Evolutionary conservation across 2,329 filamentous ascomycete species (phyloP), one percentile per base, ranked within the genome.

Genomic region (Aspergillus proliferans): DNA sequence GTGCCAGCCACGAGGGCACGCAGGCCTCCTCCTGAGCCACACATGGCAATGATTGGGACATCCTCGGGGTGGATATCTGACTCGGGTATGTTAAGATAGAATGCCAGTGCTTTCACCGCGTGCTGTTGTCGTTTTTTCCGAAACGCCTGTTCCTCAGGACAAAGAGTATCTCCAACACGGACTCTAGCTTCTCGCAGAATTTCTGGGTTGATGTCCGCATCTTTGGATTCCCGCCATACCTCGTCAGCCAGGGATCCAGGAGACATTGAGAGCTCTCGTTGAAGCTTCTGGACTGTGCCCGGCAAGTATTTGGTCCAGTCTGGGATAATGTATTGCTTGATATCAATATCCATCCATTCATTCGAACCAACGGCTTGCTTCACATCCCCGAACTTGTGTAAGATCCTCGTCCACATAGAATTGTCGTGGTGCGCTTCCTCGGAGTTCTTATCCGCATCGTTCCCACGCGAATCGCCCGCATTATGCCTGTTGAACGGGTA

Each of bases 21-120:
- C 43, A 98, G 71, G 0, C 93, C 93, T 49, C 93, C 93, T 8
- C 93, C 93, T 2, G 92, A 97, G 7, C 91, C 91, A 59, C 92
- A 95, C 74, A 97, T 85, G 36, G 92, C 92, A 64, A 98, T 96
- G 2, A 85, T 83, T 1, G 93, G 93, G 6, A 97, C 85, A 71
- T 98, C 93, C 43, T 95, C 89, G 0, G 89, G 88, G 61, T 97
- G 83, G n/a, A 98, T 83, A 2, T 92, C 86, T 12, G 81, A 76
- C 64, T 91, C 88, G 0, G 85, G 75, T 5, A 98, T 74, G 26
- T 80, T 83, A 0, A 98, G 80, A 63, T 97, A 98, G 46, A 77
- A 84, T 2, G 91, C 89, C 46, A 98, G 73, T 5, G 88, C 90
- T 48, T 80, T 81, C 3, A 79, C 81, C 0, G 86, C 85, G 44